phyloP scores from a whole-genome alignment of 2,329 filamentous ascomycete species.

The Ambrosiella xylebori region DNA sequence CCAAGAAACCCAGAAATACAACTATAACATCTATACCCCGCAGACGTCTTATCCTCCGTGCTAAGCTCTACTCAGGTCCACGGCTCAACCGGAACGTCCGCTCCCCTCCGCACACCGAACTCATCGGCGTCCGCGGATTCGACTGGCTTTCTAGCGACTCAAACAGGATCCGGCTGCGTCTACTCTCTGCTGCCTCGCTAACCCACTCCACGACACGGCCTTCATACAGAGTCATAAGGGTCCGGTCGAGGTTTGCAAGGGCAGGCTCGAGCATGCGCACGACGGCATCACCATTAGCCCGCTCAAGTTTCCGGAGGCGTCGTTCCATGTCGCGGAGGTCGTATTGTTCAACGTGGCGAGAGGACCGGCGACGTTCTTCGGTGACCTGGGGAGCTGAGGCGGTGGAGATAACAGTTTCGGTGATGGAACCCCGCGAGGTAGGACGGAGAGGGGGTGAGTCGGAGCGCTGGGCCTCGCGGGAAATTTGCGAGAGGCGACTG shows the following conservation, averaged over 20 bases:
- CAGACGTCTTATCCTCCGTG: background rate
- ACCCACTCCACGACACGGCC: constrained; percentile 12
- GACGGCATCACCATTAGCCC: constrained; percentile 27
- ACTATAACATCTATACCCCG: background rate
- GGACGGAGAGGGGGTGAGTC: background rate
- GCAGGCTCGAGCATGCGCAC: constrained; percentile 28
- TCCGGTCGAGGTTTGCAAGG: constrained; percentile 27
- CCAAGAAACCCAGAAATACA: background rate
- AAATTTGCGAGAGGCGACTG: background rate
- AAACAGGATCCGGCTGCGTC: constrained; percentile 7
- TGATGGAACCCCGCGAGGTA: background rate
- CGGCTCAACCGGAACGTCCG: constrained; percentile 8
- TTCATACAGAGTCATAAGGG: constrained; percentile 17
- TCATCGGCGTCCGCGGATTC: constrained; percentile 7
- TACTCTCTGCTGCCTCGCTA: constrained; percentile 9
- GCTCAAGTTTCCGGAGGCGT: constrained; percentile 29
- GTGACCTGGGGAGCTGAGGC: background rate
- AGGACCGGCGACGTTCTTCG: background rate
- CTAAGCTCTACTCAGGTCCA: constrained; percentile 4
- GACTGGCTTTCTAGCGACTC: constrained; percentile 6
- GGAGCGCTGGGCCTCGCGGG: background rate
- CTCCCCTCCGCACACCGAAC: constrained; percentile 7
- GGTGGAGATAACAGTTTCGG: background rate
- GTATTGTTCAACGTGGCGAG: constrained; percentile 14
- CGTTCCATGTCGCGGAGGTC: constrained; percentile 31